These are phyloP conservation scores for Fraxinus americana DNA, from an alignment of 257 asterid genomes.

Conservation along the genomic window DNA sequence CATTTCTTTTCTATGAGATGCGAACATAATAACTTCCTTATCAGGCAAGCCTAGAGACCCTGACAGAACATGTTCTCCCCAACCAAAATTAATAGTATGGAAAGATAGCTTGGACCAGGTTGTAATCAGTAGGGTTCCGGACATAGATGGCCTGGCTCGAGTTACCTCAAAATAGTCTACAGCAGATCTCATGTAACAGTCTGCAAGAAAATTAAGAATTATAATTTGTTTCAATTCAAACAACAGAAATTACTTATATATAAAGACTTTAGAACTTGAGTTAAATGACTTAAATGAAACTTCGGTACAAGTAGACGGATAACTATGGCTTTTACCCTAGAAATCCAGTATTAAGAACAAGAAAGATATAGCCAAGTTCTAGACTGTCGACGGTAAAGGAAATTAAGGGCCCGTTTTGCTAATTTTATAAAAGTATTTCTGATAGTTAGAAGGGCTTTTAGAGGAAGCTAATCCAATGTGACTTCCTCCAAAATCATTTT, in stretches of 20 bases:
- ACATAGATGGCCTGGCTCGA: constrained; percentile 74
- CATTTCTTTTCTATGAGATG: constrained; percentile 78
- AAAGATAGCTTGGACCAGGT: constrained; percentile 85
- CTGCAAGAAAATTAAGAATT: constrained; percentile 18
- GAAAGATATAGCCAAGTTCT: too few relatives aligned
- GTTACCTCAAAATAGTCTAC: constrained; percentile 83
- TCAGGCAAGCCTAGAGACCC: constrained; percentile 87
- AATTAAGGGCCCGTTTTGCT: too few relatives aligned
- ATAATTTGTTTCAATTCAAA: neutral
- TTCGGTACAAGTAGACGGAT: too few relatives aligned
- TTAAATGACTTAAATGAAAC: too few relatives aligned
- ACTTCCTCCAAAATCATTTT: too few relatives aligned
- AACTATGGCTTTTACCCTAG: too few relatives aligned
- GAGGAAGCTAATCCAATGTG: too few relatives aligned
- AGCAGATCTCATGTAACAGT: constrained; percentile 79
- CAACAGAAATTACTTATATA: neutral
- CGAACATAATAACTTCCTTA: constrained; percentile 79
- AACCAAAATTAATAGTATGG: constrained; percentile 86
- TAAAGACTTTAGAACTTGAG: too few relatives aligned
- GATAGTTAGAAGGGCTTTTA: too few relatives aligned
- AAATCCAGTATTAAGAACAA: too few relatives aligned
- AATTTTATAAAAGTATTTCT: too few relatives aligned
- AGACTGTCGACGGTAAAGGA: neutral
- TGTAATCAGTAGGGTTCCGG: constrained; percentile 73
- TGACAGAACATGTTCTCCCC: constrained; percentile 82